Base-by-base conservation (phyloP, 2,329 filamentous ascomycete genomes). In the Nemania sp. region DNA sequence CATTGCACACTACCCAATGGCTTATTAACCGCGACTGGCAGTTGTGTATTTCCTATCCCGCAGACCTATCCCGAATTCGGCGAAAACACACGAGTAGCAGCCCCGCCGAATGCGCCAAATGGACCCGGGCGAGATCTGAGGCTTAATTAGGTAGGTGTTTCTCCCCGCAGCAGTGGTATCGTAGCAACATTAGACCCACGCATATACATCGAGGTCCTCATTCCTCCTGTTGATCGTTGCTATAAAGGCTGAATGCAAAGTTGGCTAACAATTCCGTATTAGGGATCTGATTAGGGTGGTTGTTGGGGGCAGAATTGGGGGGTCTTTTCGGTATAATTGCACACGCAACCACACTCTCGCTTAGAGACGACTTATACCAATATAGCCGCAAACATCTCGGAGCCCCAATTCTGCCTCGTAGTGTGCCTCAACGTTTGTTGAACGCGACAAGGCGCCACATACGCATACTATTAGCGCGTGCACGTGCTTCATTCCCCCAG, bases 11-110 rank as follows among this genome's bases (percentile, higher is more conserved):
- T 55, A 62, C 32, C 41, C 63, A 38, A 27, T 51, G 35, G 38
- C 51, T 35, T 43, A 64, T 58, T 66, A 62, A 64, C 60, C 60
- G 4, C n/a, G 65, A 64, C 11, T 29, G 61, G 56, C 66, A 64
- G 66, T 52, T 64, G 49, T 35, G 55, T 22, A 24, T 24, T 38
- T 55, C 5, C 38, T 20, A 29, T n/a, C n/a, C 41, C n/a, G 26
- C 51, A 32, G 20, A 29, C 26, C 41, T 53, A 61, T 45, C 32
- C 65, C 55, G 18, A 15, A 32, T 57, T 54, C 5, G 64, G 60
- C 29, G 26, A 64, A 57, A 59, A 57, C 29, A 64, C 41, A 53
- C 55, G 51, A 68, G 54, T 49, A n/a, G 7, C 11, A 64, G 64
- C 51, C 64, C 53, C 45, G 54, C 54, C 35, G 32, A 7, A 24